These are phyloP conservation scores for Pichia sp. DNA, from an alignment of 1,139 yeast species.

Conservation along the genomic window DNA sequence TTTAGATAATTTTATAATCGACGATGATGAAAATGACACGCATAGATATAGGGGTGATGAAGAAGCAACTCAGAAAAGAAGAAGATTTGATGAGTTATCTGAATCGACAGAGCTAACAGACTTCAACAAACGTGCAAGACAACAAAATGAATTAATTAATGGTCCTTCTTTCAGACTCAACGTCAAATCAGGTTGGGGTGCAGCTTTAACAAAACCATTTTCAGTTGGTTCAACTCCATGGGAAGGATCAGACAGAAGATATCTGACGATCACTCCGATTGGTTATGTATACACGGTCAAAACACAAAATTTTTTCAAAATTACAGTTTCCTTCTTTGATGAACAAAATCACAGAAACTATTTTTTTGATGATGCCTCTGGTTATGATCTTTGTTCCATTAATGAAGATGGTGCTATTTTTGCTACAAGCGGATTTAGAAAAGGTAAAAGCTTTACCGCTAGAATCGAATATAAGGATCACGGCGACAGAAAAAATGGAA, in stretches of 20 bases:
- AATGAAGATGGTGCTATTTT: constrained; percentile 59
- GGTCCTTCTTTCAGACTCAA: constrained; percentile 1
- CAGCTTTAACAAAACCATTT: constrained; percentile 27
- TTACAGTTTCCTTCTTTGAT: constrained; percentile 85
- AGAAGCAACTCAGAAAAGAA: constrained; percentile 10
- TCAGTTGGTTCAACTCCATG: constrained; percentile 87
- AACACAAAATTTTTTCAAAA: constrained; percentile 32
- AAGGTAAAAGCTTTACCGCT: constrained; percentile 16
- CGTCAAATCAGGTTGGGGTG: constrained; percentile 9
- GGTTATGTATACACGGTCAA: constrained; percentile 81
- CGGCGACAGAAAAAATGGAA: constrained; percentile 24
- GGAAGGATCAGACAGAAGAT: constrained; percentile 52
- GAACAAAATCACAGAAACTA: constrained; percentile 71
- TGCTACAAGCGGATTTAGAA: constrained; percentile 36
- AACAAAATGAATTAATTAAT: background rate
- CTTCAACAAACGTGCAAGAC: constrained; percentile 13
- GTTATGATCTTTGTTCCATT: constrained; percentile 70
- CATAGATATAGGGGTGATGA: constrained; percentile 32
- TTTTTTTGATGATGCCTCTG: constrained; percentile 70
- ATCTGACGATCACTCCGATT: constrained; percentile 68
- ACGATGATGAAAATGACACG: constrained; percentile 36
- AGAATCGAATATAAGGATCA: constrained; percentile 36
- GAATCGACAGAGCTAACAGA: constrained; percentile 18
- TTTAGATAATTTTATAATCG: constrained; percentile 15
- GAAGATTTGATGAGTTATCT: constrained; percentile 7